A percentile compares a stretch with the other conserved stretches of the same genome.
phyloP scores from a whole-genome alignment of 225 moss, liverwort and hornwort species.

The Marchantia paleacea region DNA sequence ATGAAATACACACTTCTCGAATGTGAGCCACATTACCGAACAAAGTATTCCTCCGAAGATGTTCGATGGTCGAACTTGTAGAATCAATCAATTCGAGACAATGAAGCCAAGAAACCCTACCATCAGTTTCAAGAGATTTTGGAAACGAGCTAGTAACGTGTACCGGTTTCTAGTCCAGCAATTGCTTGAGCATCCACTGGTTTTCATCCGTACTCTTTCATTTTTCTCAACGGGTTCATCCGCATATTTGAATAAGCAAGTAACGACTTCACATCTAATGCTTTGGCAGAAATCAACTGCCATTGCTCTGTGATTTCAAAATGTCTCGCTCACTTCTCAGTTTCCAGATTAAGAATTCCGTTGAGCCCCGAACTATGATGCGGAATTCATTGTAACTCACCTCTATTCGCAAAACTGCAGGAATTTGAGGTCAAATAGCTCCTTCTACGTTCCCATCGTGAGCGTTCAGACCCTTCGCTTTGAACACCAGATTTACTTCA shows the following conservation, averaged over 20 bases:
- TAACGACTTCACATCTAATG: background rate
- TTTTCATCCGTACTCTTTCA: too few relatives aligned
- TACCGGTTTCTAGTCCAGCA: background rate
- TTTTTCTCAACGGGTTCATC: background rate
- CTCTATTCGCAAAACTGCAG: background rate
- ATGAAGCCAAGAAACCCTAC: background rate
- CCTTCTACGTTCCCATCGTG: background rate
- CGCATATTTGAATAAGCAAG: background rate
- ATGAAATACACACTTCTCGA: background rate
- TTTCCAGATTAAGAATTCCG: background rate
- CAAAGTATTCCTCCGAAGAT: background rate
- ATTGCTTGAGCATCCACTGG: background rate
- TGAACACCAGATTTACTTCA: background rate
- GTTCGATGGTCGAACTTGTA: background rate
- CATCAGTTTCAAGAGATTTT: background rate
- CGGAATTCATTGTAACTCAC: background rate
- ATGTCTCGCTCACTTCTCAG: background rate
- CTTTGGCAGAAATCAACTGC: background rate
- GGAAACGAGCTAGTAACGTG: background rate
- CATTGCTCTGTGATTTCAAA: background rate
- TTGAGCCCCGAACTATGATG: too few relatives aligned
- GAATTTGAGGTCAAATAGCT: background rate
- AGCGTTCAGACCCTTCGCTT: background rate
- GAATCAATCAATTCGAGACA: background rate
- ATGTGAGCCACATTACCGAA: background rate